Base-by-base conservation (phyloP, 495 filamentous ascomycete species). In the Paragyromitra xinjiangensis region DNA sequence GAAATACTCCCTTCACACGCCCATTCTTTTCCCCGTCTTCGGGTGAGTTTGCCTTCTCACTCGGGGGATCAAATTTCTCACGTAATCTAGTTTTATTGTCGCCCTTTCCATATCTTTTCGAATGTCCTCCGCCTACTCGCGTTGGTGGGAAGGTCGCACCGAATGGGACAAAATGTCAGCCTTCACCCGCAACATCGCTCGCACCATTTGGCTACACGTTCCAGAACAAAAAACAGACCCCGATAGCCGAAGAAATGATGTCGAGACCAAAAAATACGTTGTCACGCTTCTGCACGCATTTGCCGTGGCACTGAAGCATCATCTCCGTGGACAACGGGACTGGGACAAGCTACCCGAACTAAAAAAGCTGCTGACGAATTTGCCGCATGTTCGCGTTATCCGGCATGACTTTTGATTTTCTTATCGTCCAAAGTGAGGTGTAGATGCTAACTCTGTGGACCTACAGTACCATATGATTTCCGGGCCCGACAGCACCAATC, bases 91-190 rank as follows among this genome's bases (percentile, higher is more conserved):
- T 14, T 82, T 82, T 58, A 73, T 82, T 19, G 80, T 82, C 24
- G 77, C 77, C 12, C 65, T 82, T n/a, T 81, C 81, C 0, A 82
- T 82, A 55, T 71, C 80, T 6, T 82, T 82, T 64, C 80, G 81
- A 34, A 82, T 82, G 81, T 61, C 72, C 50, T 75, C 81, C 7
- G 78, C 81, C 40, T 82, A 82, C 48, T 71, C 69, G n/a, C 80
- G 81, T 29, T 82, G 81, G 81, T 82, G 81, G 81, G 81, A 82
- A 42, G 81, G 81, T n/a, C 80, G 81, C 12, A 80, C 65, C 9
- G 77, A 82, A 73, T 82, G 81, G 81, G 81, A 82, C 64, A 67
- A 77, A 42, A 64, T 82, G 26, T 80, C 77, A 1, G 78, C 81
- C 0, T 48, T 82, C 29, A 71, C 76, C 8, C 64, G 81, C 22